These are phyloP conservation scores for Dinochytrium kinnereticum DNA, from an alignment of 371 early-diverging fungal genomes.

Conservation along the genomic window DNA sequence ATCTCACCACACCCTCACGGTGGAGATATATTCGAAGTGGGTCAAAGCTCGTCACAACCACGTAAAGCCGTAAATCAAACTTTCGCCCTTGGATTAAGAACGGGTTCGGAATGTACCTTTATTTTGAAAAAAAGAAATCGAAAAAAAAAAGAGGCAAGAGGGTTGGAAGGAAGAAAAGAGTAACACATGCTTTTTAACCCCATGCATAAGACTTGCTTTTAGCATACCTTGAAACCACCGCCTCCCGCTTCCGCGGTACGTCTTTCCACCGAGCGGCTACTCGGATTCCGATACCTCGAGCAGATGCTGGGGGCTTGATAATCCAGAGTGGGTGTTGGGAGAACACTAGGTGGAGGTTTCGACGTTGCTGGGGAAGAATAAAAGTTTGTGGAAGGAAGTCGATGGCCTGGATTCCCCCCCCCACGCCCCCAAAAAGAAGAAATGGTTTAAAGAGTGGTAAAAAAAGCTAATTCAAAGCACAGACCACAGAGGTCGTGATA, in stretches of 20 bases:
- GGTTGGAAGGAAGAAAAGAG: too few species aligned
- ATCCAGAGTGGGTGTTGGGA: constrained; percentile 44
- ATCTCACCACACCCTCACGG: constrained; percentile 48
- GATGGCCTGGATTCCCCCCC: constrained; percentile 21
- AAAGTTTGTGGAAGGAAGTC: constrained; percentile 50
- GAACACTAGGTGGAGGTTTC: constrained; percentile 39
- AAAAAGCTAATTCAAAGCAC: too few species aligned
- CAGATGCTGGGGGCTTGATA: constrained; percentile 54
- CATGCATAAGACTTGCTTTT: too few species aligned
- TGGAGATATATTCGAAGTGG: constrained; percentile 50
- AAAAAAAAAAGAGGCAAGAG: not conserved
- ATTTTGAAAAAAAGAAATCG: not conserved
- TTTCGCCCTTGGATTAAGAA: constrained; percentile 49
- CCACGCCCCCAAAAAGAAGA: not conserved
- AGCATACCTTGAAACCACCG: constrained; percentile 39
- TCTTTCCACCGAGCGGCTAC: constrained; percentile 40
- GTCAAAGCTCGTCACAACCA: constrained; percentile 53
- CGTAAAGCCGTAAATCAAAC: constrained; percentile 54
- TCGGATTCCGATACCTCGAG: constrained; percentile 51
- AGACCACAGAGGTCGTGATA: too few species aligned
- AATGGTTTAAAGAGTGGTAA: not conserved
- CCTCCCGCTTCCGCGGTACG: constrained; percentile 40
- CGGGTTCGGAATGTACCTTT: constrained; percentile 49
- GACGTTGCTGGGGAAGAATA: constrained; percentile 34
- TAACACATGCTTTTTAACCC: too few species aligned